Evolutionary conservation across 2,329 filamentous ascomycete species (phyloP).

Genomic region (Endothia cerciana): DNA sequence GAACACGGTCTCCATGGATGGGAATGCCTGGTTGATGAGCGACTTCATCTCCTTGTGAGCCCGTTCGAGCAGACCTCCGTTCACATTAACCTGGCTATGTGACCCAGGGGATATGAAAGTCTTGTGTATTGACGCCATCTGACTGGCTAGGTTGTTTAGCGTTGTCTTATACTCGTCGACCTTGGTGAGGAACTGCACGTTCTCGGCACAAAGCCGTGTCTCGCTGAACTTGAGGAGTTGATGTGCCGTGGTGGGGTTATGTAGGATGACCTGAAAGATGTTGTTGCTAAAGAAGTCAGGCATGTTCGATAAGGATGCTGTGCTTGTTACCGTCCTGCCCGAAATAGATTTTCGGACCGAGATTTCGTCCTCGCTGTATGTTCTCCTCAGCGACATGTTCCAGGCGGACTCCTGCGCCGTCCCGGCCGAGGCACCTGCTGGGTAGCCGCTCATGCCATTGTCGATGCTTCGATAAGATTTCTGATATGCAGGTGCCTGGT

Average conservation of each 20-base stretch:
- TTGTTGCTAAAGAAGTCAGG: slow-evolving; percentile 47
- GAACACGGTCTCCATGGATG: slow-evolving; percentile 45
- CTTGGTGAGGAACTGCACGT: slow-evolving; percentile 52
- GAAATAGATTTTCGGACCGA: slow-evolving; percentile 19
- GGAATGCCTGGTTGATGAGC: slow-evolving; percentile 41
- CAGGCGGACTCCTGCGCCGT: neutral
- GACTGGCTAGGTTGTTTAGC: slow-evolving; percentile 44
- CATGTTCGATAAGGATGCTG: slow-evolving; percentile 32
- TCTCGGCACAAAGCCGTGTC: slow-evolving; percentile 45
- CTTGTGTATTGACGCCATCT: slow-evolving; percentile 43
- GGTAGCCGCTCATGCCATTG: slow-evolving; percentile 19
- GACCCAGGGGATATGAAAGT: slow-evolving; percentile 35
- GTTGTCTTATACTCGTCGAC: slow-evolving; percentile 50
- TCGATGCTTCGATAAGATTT: slow-evolving; percentile 15
- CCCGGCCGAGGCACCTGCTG: neutral
- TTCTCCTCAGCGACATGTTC: slow-evolving; percentile 10
- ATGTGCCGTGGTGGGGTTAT: slow-evolving; percentile 48
- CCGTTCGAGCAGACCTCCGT: slow-evolving; percentile 34
- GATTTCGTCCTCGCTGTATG: slow-evolving; percentile 22
- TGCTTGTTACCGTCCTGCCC: slow-evolving; percentile 19
- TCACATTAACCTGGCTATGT: slow-evolving; percentile 36
- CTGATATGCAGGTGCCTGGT: slow-evolving; percentile 4
- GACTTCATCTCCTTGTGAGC: slow-evolving; percentile 35
- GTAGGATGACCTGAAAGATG: slow-evolving; percentile 46
- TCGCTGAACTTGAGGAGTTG: slow-evolving; percentile 47